Evolutionary conservation across 768 basidiomycete genomes (phyloP), one percentile per base, ranked within the genome.

Genomic region (Cubamyces sp.): DNA sequence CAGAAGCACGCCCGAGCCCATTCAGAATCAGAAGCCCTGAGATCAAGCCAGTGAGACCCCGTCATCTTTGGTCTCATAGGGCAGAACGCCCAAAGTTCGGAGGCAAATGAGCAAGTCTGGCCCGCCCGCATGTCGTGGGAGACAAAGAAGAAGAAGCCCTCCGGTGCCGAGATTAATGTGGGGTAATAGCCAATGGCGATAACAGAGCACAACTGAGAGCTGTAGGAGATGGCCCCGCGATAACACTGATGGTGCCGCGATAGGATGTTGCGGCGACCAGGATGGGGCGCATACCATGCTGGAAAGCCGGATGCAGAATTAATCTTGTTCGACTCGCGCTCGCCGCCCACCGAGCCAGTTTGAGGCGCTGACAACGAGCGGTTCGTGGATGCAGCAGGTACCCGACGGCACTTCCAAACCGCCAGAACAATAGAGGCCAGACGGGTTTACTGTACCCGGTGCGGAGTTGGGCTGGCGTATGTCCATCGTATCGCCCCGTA

Each of bases 101-200:
- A 28, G 8, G 41, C 40, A 34, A 57, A 51, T 42, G 11, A 42
- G 55, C 43, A 57, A 26, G 49, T 37, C 42, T 28, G 55, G 11
- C 55, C 60, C 61, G 19, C 41, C 45, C 41, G 9, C 21, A 11
- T 15, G 55, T 43, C 60, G 53, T 61, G 60, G 53, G 53, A 61
- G 49, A 28, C 25, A 23, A 49, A 56, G 55, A 37, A 50, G 25
- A 41, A 21, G 49, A 57, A 51, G 55, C 49, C 26, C 4, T 16
- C 61, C 61, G 61, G 61, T 62, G 61, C 61, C 61, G 61, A 62
- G 47, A 62, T 62, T 28, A 50, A 61, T 50, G 54, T 45, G 54
- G 53, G 47, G 60, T 50, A 37, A 43, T 28, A 46, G 30, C 55
- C 61, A 62, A 62, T 62, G 43, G 61, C 61, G 55, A 62, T 57